A percentile compares a stretch with the other conserved stretches of the same genome.
These are phyloP conservation scores for Cicer yamashitae DNA, from an alignment of 306 rosid species.

Conservation along the genomic window DNA sequence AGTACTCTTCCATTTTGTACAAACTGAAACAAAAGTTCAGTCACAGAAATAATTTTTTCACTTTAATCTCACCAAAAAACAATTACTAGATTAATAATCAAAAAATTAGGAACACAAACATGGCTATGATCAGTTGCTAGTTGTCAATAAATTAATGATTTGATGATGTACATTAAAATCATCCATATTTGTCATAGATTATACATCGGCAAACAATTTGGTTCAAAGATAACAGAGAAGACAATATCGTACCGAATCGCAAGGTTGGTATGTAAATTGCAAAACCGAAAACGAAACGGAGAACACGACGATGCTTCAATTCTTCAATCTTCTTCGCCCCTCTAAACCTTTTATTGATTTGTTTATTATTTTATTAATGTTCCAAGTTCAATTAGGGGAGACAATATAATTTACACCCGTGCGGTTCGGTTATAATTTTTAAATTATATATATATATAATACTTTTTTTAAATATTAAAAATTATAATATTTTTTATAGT, in stretches of 20 bases:
- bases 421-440: no score
- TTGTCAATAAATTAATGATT: background rate
- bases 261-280: background rate
- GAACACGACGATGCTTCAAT: background rate
- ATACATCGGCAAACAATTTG: no score
- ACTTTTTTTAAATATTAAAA: no score
- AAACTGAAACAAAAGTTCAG: conserved; percentile 5
- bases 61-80: background rate
- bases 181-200: background rate
- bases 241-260: background rate
- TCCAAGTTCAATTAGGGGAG: no score
- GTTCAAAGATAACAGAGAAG: background rate
- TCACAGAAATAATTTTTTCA: background rate
- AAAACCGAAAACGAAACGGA: conserved; percentile 15
- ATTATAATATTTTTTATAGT: no score
- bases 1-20: background rate
- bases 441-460: no score
- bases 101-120: conserved; percentile 13
- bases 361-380: no score
- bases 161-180: background rate
- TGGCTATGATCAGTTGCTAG: background rate
- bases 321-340: background rate
- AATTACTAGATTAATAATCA: background rate
- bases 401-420: no score
- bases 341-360: background rate